Evolutionary conservation across 352 stramenopile species (phyloP), one percentile per base, ranked within the genome.

Genomic region (Phytophthora cajani): DNA sequence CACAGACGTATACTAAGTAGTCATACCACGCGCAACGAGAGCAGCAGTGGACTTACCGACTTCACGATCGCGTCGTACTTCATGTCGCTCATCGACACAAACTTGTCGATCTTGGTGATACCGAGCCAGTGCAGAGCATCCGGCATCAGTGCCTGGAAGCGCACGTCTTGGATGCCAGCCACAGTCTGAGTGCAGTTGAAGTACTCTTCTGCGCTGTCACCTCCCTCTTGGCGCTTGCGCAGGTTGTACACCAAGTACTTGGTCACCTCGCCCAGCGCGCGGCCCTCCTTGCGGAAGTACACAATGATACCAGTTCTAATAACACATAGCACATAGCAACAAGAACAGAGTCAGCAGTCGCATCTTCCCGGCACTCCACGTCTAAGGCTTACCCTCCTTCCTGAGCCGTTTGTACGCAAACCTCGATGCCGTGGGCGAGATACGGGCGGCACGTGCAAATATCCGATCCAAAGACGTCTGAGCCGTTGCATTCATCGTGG

Each of bases 241-340:
- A 98, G 92, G 80, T 99, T 99, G 90, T 99, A 99, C 17, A 99
- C 98, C 17, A 99, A 80, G 79, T 99, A 99, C 79, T 99, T 99
- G 40, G 97, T 99, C 25, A 99, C 97, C 87, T 99, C 97, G 47
- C 97, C 97, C 10, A 99, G 84, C 23, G 94, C 96, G 38, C 97
- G 86, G 32, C 97, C 98, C 80, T 99, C 98, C 79, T 99, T 99
- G 17, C 98, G 95, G 77, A 98, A 99, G 77, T 99, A 99, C 56
- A 99, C 95, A 62, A 99, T 98, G 55, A 99, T 86, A 42, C 97
- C 97, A 65, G 89, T 93, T 49, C 89, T 96, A 23, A 44, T 58
- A 53, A 33, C 17, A 69, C 14, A 59, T 2, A 66, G 49, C 17
- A 69, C 14, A 59, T 3, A 66, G 49, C 17, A 58, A 53, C 33